These are phyloP conservation scores for Solanum rostratum DNA, from an alignment of 257 asterid genomes.

Conservation along the genomic window DNA sequence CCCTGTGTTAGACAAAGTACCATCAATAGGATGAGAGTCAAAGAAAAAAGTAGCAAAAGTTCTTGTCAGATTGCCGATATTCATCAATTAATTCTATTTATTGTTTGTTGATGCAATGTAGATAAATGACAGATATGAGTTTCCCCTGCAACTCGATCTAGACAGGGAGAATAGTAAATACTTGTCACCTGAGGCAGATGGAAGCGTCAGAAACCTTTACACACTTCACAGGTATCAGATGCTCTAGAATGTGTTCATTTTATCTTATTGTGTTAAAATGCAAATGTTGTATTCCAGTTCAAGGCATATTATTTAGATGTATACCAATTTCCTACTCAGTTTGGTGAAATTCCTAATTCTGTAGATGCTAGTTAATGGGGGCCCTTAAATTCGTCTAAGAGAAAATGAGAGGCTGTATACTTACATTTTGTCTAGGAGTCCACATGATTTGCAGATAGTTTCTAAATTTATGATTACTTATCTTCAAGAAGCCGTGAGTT, in stretches of 20 bases:
- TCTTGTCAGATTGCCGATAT: not conserved
- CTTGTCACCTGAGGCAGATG: constrained; percentile 87
- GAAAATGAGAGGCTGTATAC: not conserved
- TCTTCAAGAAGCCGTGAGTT: not conserved
- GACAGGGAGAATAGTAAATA: constrained; percentile 91
- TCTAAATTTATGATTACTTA: not conserved
- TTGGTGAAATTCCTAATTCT: not conserved
- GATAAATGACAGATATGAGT: constrained; percentile 97
- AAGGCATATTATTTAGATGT: not conserved
- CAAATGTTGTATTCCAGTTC: not conserved
- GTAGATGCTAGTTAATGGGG: not conserved
- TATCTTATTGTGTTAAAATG: not conserved
- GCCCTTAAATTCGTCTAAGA: not conserved
- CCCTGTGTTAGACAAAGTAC: not conserved
- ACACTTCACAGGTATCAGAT: constrained; percentile 70
- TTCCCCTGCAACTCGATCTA: constrained; percentile 90
- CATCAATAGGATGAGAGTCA: not conserved
- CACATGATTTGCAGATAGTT: not conserved
- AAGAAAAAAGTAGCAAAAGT: not conserved
- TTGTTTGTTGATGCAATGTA: constrained; percentile 23
- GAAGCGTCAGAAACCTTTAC: constrained; percentile 82
- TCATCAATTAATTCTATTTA: not conserved
- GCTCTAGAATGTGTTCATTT: not conserved
- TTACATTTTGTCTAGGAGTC: not conserved
- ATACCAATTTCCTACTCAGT: not conserved